These are phyloP conservation scores for Mycena albidolilacea DNA, from an alignment of 768 basidiomycete species.

Conservation along the genomic window DNA sequence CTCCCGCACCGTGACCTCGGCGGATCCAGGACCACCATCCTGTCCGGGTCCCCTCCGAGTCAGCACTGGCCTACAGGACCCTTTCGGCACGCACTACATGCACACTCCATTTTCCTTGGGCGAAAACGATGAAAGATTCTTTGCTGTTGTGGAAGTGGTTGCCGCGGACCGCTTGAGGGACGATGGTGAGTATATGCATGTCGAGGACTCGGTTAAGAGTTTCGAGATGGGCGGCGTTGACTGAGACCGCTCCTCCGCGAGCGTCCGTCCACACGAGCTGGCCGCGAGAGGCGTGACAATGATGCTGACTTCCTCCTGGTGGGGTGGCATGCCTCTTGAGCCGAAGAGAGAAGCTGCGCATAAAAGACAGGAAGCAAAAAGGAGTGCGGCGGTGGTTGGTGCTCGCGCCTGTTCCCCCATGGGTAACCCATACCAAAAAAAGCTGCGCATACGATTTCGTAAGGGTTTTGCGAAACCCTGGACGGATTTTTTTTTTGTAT, in stretches of 20 bases:
- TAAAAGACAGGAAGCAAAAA: too few relatives aligned
- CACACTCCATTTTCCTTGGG: background rate
- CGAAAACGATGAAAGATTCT: background rate
- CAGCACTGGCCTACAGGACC: background rate
- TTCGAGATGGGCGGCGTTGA: background rate
- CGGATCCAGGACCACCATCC: background rate
- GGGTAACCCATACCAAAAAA: too few relatives aligned
- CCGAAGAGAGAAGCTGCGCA: too few relatives aligned
- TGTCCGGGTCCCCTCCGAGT: background rate
- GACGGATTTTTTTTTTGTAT: too few relatives aligned
- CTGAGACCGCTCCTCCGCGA: background rate
- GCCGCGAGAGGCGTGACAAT: background rate
- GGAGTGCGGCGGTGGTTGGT: too few relatives aligned
- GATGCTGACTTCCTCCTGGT: background rate
- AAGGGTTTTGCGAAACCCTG: too few relatives aligned
- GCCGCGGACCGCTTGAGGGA: background rate
- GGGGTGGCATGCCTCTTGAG: background rate
- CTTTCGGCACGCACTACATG: background rate
- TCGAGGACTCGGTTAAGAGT: background rate
- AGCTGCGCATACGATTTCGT: too few relatives aligned
- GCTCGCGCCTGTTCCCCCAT: too few relatives aligned
- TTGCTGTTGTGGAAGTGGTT: constrained; percentile 3
- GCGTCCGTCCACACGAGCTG: constrained; percentile 1
- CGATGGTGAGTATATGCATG: background rate
- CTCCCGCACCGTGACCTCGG: background rate